Percentiles rank a stretch among this genome's conserved stretches.
Evolutionary conservation across 2,329 filamentous ascomycete species (phyloP).

Genomic region (Pyricularia pennisetigena): DNA sequence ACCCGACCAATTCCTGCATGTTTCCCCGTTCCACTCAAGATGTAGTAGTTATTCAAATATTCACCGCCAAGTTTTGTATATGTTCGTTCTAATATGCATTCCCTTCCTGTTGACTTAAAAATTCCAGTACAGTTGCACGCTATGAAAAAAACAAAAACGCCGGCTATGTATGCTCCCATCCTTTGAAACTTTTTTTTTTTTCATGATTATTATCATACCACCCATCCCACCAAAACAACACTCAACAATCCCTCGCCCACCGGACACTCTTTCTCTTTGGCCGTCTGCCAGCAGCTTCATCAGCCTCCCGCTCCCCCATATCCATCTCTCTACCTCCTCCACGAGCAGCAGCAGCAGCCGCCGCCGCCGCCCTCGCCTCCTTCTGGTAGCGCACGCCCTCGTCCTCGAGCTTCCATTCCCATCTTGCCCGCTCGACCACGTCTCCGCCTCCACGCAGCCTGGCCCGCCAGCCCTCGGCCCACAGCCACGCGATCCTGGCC

Average conservation of each 20-base stretch:
- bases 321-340: neutral
- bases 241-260: neutral
- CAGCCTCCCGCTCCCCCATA: neutral
- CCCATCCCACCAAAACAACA: neutral
- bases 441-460: slow-evolving; percentile 20
- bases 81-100: neutral
- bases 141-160: neutral
- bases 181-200: neutral
- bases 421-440: slow-evolving; percentile 21
- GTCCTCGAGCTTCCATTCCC: slow-evolving; percentile 16
- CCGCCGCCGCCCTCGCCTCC: neutral
- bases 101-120: neutral
- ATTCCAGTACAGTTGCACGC: neutral
- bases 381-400: neutral
- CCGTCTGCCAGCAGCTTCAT: neutral
- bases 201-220: neutral
- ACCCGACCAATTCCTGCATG: too few species aligned
- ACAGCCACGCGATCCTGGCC: slow-evolving; percentile 25
- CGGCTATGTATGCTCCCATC: neutral
- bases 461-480: slow-evolving; percentile 26
- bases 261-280: slow-evolving; percentile 1
- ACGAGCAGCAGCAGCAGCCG: too few species aligned
- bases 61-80: neutral
- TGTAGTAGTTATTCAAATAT: too few species aligned
- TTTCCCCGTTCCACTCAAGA: too few species aligned